phyloP scores from a whole-genome alignment of 2,329 filamentous ascomycete species.

The Penicillium sp. region DNA sequence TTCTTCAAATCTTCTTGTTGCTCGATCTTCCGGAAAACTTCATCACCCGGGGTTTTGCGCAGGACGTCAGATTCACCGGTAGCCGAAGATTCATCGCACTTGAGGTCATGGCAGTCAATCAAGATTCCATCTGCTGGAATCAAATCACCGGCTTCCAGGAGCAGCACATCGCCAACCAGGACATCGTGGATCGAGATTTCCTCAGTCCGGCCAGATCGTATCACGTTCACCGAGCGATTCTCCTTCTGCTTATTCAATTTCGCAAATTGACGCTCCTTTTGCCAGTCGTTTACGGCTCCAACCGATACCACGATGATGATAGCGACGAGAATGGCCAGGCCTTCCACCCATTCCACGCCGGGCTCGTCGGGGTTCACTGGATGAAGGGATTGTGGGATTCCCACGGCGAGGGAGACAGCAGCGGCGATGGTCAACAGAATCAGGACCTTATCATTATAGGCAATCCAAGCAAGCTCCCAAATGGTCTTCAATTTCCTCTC shows the following conservation, averaged over 20 bases:
- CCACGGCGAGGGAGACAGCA: conserved; percentile 68
- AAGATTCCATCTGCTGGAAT: conserved; percentile 69
- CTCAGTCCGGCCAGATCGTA: conserved; percentile 67
- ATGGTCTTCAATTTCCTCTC: conserved; percentile 67
- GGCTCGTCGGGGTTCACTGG: conserved; percentile 52
- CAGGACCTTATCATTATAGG: conserved; percentile 76
- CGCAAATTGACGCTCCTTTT: conserved; percentile 76
- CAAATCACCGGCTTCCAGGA: conserved; percentile 69
- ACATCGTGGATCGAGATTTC: conserved; percentile 69
- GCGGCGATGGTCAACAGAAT: conserved; percentile 69
- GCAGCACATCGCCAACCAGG: conserved; percentile 69
- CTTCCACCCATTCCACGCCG: conserved; percentile 75
- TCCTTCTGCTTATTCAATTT: conserved; percentile 78
- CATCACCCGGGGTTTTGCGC: conserved; percentile 62
- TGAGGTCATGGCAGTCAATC: conserved; percentile 62
- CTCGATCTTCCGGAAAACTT: conserved; percentile 62
- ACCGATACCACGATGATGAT: conserved; percentile 72
- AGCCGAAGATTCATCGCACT: conserved; percentile 70
- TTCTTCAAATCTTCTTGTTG: conserved; percentile 59
- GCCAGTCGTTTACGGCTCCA: conserved; percentile 75
- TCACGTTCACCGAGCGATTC: conserved; percentile 67
- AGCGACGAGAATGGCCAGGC: conserved; percentile 72
- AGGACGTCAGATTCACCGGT: conserved; percentile 73
- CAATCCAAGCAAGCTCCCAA: conserved; percentile 69
- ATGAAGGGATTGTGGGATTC: conserved; percentile 65